Conservation (phyloP, 345 rosid genomes). For the Arabis hirsuta region DNA sequence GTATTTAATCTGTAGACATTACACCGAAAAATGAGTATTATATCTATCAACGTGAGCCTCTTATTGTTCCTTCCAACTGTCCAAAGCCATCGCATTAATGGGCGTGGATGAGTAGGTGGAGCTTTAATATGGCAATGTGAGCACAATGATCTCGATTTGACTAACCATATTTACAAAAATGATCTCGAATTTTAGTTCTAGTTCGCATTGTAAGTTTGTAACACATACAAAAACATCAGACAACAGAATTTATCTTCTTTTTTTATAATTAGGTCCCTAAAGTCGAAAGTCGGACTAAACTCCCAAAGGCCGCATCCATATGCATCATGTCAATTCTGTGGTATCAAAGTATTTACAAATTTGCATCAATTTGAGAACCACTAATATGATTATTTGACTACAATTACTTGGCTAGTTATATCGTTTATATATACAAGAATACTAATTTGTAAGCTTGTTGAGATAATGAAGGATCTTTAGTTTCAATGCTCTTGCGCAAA, state of each 20-base stretch:
- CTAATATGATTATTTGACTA: too few species aligned
- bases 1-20: not conserved
- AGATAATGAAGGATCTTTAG: too few species aligned
- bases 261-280: not conserved
- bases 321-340: not conserved
- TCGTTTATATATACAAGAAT: too few species aligned
- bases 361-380: not conserved
- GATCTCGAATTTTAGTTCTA: not conserved
- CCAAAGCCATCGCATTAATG: slow-evolving; percentile 36
- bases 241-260: not conserved
- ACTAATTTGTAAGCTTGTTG: too few species aligned
- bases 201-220: slow-evolving; percentile 1
- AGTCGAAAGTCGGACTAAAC: not conserved
- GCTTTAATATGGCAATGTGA: slow-evolving; percentile 21
- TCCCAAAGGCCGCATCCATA: slow-evolving; percentile 1
- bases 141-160: slow-evolving; percentile 15
- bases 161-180: not conserved
- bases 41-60: slow-evolving; percentile 19
- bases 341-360: not conserved
- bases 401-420: too few species aligned
- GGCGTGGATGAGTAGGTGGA: slow-evolving; percentile 37
- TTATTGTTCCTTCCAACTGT: slow-evolving; percentile 40
- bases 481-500: too few species aligned
- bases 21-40: slow-evolving; percentile 6
- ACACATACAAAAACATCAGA: not conserved